Base-by-base conservation (phyloP, 768 basidiomycete genomes). In the Rhodotorula diobovata region DNA sequence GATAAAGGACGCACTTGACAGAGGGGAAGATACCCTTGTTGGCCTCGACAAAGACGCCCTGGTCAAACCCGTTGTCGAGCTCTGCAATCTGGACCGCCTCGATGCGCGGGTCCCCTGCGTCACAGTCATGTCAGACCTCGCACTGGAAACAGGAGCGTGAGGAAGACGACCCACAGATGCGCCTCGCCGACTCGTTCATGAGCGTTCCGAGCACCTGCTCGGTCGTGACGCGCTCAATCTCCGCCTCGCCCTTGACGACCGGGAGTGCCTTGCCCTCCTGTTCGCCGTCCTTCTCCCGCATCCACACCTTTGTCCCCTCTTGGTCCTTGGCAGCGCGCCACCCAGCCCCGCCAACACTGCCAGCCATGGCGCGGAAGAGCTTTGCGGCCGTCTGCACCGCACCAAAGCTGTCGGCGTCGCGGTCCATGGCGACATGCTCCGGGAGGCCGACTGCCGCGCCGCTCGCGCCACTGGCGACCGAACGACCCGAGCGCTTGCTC, bases 121-220 rank as follows among this genome's bases (percentile, higher is more conserved):
- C 21, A 0, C 20, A 11, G 15, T 16, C 37, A 28, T 15, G n/a
- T n/a, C 16, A 48, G 57, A 9, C 0, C 28, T 10, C 50, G 2
- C 14, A 15, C 7, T 15, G 32, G 23, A 55, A 20, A 37, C 4
- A 1, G 4, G 21, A 21, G 4, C 1, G 21, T 25, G 34, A 25
- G 35, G 5, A 10, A 28, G 6, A n/a, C 14, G 28, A 58, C 74
- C 51, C 60, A 76, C 75, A 76, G 10, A 70, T 59, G 35, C 46
- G 56, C 51, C 75, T 72, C 37, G 75, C 75, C 21, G 61, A 41
- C 58, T 61, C 54, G 55, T 60, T 67, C 9, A 61, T 5, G 28
- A 76, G 61, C 21, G 71, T 76, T 6, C 63, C 75, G 15, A 76
- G 39, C 4, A 71, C 71, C 67, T 73, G 71, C 51, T 76, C 75